These are phyloP conservation scores for Flaveria trinervia DNA, from an alignment of 129 eudicot genomes.

Conservation along the genomic window DNA sequence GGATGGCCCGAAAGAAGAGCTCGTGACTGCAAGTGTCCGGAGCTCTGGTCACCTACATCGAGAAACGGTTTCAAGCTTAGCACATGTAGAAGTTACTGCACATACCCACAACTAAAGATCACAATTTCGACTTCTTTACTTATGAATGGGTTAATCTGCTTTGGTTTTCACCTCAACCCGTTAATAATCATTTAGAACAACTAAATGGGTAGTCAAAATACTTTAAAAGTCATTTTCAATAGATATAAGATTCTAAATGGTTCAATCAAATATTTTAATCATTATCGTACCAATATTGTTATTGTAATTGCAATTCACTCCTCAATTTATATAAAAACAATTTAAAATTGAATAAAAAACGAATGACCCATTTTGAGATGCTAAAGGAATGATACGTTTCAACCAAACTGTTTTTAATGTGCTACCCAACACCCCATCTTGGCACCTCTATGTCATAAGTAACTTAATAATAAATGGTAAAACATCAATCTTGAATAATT, in stretches of 20 bases:
- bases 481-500: slow-evolving; percentile 5
- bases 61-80: slow-evolving; percentile 50
- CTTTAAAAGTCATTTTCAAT: too few relatives aligned
- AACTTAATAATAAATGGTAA: not conserved
- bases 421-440: not conserved
- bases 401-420: not conserved
- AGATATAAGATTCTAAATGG: too few relatives aligned
- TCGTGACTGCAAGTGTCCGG: slow-evolving; percentile 53
- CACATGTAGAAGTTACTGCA: slow-evolving; percentile 48
- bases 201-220: not conserved
- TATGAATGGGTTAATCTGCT: not conserved
- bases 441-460: too few relatives aligned
- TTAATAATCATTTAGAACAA: not conserved
- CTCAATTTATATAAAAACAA: too few relatives aligned
- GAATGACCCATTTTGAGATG: too few relatives aligned
- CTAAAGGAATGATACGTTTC: not conserved
- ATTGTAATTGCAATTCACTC: too few relatives aligned
- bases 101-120: slow-evolving; percentile 1
- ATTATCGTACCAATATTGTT: too few relatives aligned
- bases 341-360: too few relatives aligned
- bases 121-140: not conserved
- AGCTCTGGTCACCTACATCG: slow-evolving; percentile 46
- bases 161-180: not conserved
- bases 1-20: slow-evolving; percentile 63
- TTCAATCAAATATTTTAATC: too few relatives aligned